Conservation (phyloP, 345 rosid genomes). For the Rhizophora apiculata region DNA sequence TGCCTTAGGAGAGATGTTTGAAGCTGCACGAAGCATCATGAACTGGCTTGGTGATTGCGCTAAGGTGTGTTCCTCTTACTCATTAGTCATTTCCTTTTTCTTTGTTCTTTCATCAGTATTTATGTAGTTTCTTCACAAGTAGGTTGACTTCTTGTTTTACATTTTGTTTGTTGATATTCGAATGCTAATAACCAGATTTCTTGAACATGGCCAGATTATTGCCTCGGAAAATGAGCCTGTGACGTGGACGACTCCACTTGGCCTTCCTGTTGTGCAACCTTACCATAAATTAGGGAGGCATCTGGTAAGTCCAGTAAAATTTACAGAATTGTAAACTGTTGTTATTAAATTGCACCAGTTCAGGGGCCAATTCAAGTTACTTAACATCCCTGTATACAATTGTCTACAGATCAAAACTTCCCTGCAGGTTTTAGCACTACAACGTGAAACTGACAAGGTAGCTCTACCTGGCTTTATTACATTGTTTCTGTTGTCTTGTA, state of each 20-base stretch:
- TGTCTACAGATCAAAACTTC: constrained; percentile 85
- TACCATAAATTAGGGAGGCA: constrained; percentile 69
- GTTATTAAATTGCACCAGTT: constrained; percentile 8
- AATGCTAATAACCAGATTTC: constrained; percentile 13
- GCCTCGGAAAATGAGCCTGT: constrained; percentile 91
- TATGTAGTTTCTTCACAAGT: background rate
- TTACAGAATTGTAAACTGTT: constrained; percentile 1
- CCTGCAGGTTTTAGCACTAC: constrained; percentile 80
- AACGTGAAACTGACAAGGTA: constrained; percentile 86
- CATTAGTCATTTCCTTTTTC: constrained; percentile 5
- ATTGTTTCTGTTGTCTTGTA: constrained; percentile 3
- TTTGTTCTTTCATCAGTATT: background rate
- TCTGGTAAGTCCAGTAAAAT: constrained; percentile 46
- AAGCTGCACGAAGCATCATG: constrained; percentile 95
- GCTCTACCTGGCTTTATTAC: constrained; percentile 2
- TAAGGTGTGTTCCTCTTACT: constrained; percentile 45
- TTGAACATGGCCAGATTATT: constrained; percentile 52
- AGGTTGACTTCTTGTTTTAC: background rate
- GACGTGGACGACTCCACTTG: constrained; percentile 91
- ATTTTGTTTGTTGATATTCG: background rate
- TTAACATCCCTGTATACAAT: constrained; percentile 14
- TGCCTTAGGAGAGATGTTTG: constrained; percentile 93
- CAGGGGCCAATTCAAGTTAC: constrained; percentile 9
- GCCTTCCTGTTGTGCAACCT: constrained; percentile 99
- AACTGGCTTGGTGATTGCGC: constrained; percentile 98